Conservation (phyloP, 176 grass and related monocot genomes). For the Puya raimondii region DNA sequence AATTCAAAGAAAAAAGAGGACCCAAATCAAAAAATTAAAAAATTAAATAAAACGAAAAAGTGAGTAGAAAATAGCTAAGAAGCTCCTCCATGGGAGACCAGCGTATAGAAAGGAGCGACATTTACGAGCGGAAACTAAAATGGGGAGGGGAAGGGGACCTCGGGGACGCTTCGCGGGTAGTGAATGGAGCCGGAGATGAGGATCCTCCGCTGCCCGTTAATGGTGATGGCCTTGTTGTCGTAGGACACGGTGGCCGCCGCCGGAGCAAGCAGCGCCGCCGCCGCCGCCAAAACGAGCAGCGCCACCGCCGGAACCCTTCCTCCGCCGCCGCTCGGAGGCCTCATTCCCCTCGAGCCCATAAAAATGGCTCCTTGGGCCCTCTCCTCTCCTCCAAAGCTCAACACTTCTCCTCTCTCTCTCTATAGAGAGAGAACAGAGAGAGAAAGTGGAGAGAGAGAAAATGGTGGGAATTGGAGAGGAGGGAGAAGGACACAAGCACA, state of each 20-base stretch:
- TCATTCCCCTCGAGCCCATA: conserved; percentile 12
- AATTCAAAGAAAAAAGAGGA: conserved; percentile 13
- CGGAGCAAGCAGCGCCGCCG: conserved; percentile 10
- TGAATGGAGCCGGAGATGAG: conserved; percentile 98
- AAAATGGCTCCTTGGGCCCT: conserved; percentile 35
- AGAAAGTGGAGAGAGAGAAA: not conserved
- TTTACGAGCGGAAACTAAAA: conserved; percentile 19
- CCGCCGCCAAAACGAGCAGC: conserved; percentile 12
- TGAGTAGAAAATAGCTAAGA: not conserved
- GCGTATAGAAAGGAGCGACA: conserved; percentile 1
- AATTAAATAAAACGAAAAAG: not conserved
- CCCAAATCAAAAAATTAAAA: not conserved
- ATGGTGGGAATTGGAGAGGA: not conserved
- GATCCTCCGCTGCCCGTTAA: conserved; percentile 82
- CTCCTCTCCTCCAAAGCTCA: conserved; percentile 34
- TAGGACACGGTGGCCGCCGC: conserved; percentile 51
- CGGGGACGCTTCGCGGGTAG: conserved; percentile 90
- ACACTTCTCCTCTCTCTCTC: not conserved
- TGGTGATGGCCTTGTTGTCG: conserved; percentile 78
- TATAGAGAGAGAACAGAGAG: not conserved
- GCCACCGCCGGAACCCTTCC: conserved; percentile 1
- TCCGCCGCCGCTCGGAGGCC: conserved; percentile 22
- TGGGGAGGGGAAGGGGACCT: conserved; percentile 33
- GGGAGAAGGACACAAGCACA: not conserved
- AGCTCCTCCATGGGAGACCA: conserved; percentile 1